Percentiles rank a stretch among this genome's conserved stretches.
phyloP scores from a whole-genome alignment of 2,329 filamentous ascomycete species.

The Cordyceps cateniannulata region DNA sequence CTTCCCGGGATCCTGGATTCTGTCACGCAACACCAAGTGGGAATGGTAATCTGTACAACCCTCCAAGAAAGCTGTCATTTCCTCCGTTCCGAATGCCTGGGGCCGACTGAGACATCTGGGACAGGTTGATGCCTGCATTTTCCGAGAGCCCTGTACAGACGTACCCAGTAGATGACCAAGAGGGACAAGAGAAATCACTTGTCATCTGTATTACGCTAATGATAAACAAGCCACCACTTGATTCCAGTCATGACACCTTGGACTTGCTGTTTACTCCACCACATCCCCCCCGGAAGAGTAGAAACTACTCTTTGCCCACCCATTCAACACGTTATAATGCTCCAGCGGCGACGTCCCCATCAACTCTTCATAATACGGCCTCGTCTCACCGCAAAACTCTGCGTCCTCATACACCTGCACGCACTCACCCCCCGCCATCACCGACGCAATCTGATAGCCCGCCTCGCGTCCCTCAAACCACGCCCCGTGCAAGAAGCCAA shows the following conservation, averaged over 20 bases:
- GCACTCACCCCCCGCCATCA: slow-evolving; percentile 19
- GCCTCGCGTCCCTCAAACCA: slow-evolving; percentile 50
- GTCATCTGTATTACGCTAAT: no score
- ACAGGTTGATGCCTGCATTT: neutral
- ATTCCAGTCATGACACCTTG: no score
- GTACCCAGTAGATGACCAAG: no score
- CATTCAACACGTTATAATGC: slow-evolving; percentile 28
- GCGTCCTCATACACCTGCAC: slow-evolving; percentile 11
- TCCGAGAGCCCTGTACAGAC: no score
- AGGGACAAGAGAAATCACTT: neutral
- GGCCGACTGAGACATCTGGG: slow-evolving; percentile 4
- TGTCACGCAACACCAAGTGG: slow-evolving; percentile 11
- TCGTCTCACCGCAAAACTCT: slow-evolving; percentile 15
- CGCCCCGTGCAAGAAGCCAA: slow-evolving; percentile 58
- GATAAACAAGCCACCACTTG: no score
- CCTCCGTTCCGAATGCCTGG: slow-evolving; percentile 7
- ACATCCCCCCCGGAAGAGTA: neutral
- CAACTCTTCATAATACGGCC: slow-evolving; percentile 18
- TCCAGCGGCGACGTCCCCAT: slow-evolving; percentile 28
- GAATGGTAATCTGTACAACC: neutral
- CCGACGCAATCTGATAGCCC: slow-evolving; percentile 36
- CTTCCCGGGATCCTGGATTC: neutral
- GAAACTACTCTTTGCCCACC: slow-evolving; percentile 32
- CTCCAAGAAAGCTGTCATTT: slow-evolving; percentile 1
- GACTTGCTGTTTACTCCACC: neutral